Evolutionary conservation across 768 basidiomycete genomes (phyloP).

Genomic region (Harrya chromipes): DNA sequence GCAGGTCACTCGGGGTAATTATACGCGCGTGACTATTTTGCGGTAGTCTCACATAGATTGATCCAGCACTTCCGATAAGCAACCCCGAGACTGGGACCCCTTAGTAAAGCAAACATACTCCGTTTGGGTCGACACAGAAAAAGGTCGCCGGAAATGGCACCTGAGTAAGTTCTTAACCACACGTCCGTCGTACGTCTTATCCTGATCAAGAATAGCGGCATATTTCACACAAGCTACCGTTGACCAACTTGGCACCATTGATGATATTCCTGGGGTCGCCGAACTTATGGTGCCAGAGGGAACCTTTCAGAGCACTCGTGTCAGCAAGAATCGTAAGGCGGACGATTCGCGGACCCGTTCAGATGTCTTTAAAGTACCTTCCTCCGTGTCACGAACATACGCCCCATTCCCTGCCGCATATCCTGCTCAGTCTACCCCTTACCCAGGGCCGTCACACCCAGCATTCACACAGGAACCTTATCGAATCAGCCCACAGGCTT

Average conservation of each 20-base stretch:
- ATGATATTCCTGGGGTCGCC: conserved; percentile 57
- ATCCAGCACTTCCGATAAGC: conserved; percentile 41
- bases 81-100: conserved; percentile 61
- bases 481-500: conserved; percentile 20
- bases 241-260: conserved; percentile 67
- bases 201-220: conserved; percentile 53
- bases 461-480: conserved; percentile 24
- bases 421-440: conserved; percentile 23
- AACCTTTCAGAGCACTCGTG: conserved; percentile 65
- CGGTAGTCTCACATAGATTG: conserved; percentile 5
- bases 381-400: conserved; percentile 37
- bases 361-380: conserved; percentile 32
- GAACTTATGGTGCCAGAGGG: conserved; percentile 65
- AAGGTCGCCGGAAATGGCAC: conserved; percentile 77
- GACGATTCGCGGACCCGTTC: conserved; percentile 37
- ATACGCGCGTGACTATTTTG: neutral
- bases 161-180: conserved; percentile 51
- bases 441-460: conserved; percentile 21
- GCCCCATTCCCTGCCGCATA: conserved; percentile 41
- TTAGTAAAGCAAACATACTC: conserved; percentile 85
- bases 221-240: conserved; percentile 80
- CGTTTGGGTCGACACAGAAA: conserved; percentile 65
- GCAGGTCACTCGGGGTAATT: conserved; percentile 42
- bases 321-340: conserved; percentile 46
- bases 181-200: conserved; percentile 2